Evolutionary conservation across 768 basidiomycete species (phyloP), one percentile per base, ranked within the genome.

Genomic region (Tulasnella sp.): DNA sequence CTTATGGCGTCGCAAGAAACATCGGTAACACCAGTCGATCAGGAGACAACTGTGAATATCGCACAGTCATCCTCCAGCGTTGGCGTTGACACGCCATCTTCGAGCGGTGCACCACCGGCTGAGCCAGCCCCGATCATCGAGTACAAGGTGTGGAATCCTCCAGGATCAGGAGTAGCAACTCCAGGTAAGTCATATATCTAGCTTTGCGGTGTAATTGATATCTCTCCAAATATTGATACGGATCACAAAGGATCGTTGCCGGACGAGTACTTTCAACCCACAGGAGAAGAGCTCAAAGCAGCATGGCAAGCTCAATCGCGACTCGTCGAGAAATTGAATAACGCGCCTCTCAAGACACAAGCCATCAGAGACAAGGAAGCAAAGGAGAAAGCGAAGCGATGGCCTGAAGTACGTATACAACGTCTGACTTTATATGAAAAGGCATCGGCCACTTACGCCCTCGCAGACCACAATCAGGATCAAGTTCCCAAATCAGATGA

Each of bases 381-480:
- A 64, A 81, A 78, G 68, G 72, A 75, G 27, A 86, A 80, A 67
- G 74, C 70, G 50, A 80, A 83, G 52, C 77, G 81, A 65, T 92
- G 85, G 83, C 89, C 89, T 8, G 79, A 76, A 60, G 88, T 90
- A 62, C 64, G 77, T 24, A 2, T 19, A 26, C 68, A 13, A 49
- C 27, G 8, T 13, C 42, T 32, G 23, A 0, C 38, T 51, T 5
- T 38, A 13, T 13, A 17, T 56, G 4, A 38, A 45, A 21, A n/a
- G 56, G n/a, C 23, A n/a, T 29, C 15, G 3, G n/a, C 51, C 29
- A 73, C 45, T 29, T 43, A 15, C 42, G 17, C 34, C 32, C 52
- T 42, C 34, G 13, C 65, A 93, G 88, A 89, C 88, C 1, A 86
- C 78, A 2, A 86, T 95, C 65, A 81, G 92, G 19, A 71, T 95